Conservation (phyloP, 1,139 yeast genomes). For the Blastobotrys elegans region DNA sequence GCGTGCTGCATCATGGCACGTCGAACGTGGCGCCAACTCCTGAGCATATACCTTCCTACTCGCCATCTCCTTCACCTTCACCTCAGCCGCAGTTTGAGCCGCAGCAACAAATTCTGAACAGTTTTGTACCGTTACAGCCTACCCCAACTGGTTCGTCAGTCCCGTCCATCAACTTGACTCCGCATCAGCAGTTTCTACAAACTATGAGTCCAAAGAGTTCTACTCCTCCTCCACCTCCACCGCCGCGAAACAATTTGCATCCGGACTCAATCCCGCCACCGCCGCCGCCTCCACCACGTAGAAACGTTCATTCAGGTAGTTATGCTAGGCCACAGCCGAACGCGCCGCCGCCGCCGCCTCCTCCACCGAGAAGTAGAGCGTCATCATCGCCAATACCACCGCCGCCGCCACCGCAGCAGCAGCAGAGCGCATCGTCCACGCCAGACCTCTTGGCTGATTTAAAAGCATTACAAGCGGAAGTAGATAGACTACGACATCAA, state of each 20-base stretch:
- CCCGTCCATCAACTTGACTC: constrained; percentile 8
- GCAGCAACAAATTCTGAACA: neutral
- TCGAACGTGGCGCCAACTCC: constrained; percentile 28
- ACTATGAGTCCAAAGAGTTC: constrained; percentile 9
- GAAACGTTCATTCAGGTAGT: constrained; percentile 13
- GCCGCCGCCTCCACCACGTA: constrained; percentile 13
- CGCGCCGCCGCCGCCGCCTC: constrained; percentile 21
- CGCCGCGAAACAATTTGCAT: neutral
- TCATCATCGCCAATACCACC: constrained; percentile 17
- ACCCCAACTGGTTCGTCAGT: constrained; percentile 1
- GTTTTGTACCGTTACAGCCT: constrained; percentile 13
- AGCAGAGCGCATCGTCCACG: constrained; percentile 23
- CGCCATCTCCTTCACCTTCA: constrained; percentile 16
- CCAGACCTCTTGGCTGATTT: constrained; percentile 30
- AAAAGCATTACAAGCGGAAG: constrained; percentile 29
- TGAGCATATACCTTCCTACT: constrained; percentile 13
- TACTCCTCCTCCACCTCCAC: constrained; percentile 8
- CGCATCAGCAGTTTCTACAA: constrained; percentile 12
- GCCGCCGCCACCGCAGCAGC: constrained; percentile 11
- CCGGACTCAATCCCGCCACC: constrained; percentile 2
- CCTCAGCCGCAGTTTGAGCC: constrained; percentile 9
- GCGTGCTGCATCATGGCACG: constrained; percentile 37
- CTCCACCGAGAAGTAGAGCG: constrained; percentile 25
- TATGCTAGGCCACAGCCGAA: constrained; percentile 14
- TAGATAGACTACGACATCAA: constrained; percentile 23